phyloP scores from a whole-genome alignment of 2,329 filamentous ascomycete species.

The Myriosclerotinia curreyana region DNA sequence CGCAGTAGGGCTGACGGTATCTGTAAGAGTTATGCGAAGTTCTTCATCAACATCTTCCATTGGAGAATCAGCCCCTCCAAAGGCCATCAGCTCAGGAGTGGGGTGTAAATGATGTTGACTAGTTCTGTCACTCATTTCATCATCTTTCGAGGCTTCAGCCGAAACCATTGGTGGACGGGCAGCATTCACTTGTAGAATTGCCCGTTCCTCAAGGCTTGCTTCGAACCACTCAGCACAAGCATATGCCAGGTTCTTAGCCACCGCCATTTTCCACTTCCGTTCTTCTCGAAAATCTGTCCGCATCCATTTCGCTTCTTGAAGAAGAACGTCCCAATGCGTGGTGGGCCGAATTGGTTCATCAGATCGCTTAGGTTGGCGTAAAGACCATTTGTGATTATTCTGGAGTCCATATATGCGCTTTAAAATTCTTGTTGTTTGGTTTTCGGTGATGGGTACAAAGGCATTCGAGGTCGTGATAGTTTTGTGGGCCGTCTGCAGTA shows the following conservation, averaged over 20 bases:
- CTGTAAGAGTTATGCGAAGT: conserved; percentile 37
- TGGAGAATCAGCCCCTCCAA: conserved; percentile 57
- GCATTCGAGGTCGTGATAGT: conserved; percentile 84
- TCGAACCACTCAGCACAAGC: conserved; percentile 82
- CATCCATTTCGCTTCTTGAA: conserved; percentile 98
- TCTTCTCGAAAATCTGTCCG: conserved; percentile 93
- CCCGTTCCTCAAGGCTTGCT: conserved; percentile 60
- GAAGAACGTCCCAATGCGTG: conserved; percentile 79
- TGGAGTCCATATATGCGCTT: conserved; percentile 87
- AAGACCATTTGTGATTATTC: conserved; percentile 86
- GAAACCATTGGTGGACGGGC: conserved; percentile 45
- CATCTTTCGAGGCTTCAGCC: conserved; percentile 36
- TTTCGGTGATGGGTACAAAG: conserved; percentile 77
- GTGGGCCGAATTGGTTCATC: conserved; percentile 74
- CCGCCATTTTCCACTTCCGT: conserved; percentile 84
- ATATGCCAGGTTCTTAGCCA: conserved; percentile 74
- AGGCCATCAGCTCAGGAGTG: conserved; percentile 66
- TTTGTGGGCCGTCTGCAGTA: conserved; percentile 82
- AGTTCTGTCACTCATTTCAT: conserved; percentile 37
- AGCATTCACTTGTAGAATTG: conserved; percentile 64
- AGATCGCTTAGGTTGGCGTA: conserved; percentile 82
- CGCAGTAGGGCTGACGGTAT: conserved; percentile 64
- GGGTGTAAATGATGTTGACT: conserved; percentile 43
- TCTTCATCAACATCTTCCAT: conserved; percentile 45
- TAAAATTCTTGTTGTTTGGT: conserved; percentile 82